phyloP scores from a whole-genome alignment of 768 basidiomycete species.

The Hydnomerulius pinastri region DNA sequence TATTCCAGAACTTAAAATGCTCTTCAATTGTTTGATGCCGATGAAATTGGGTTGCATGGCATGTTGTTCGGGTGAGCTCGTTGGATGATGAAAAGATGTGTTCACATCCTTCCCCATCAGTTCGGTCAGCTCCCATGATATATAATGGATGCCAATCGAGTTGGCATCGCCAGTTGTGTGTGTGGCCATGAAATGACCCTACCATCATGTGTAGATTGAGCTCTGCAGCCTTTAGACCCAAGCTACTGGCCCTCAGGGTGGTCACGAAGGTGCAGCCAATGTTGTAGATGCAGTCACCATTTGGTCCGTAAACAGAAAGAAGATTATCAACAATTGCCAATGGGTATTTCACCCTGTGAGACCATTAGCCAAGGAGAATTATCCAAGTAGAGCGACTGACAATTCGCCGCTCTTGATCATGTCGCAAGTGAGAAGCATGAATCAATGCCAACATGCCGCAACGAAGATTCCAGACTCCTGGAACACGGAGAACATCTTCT shows the following conservation, averaged over 20 bases:
- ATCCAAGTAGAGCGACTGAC: conserved; percentile 1
- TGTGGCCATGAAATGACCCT: background rate
- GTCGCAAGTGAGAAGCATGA: conserved; percentile 4
- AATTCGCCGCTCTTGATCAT: conserved; percentile 19
- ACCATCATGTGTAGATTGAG: conserved; percentile 1
- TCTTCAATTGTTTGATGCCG: conserved; percentile 11
- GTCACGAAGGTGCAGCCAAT: background rate
- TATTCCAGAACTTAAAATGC: conserved; percentile 8
- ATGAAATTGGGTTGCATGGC: conserved; percentile 4
- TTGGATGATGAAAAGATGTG: conserved; percentile 9
- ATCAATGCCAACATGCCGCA: conserved; percentile 3
- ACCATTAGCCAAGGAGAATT: too few species aligned
- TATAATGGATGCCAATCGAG: conserved; percentile 6
- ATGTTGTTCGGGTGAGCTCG: conserved; percentile 1
- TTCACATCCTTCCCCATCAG: conserved; percentile 10
- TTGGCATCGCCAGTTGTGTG: conserved; percentile 8
- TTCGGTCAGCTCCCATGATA: background rate
- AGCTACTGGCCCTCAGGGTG: background rate
- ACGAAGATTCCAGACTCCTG: conserved; percentile 7
- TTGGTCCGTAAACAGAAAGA: background rate
- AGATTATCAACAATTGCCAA: conserved; percentile 2
- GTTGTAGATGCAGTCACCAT: conserved; percentile 6
- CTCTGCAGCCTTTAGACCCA: background rate
- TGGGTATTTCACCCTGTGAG: conserved; percentile 11
- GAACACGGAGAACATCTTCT: conserved; percentile 5